Base-by-base conservation (phyloP, 768 basidiomycete genomes). In the Kondoa subrosea region DNA sequence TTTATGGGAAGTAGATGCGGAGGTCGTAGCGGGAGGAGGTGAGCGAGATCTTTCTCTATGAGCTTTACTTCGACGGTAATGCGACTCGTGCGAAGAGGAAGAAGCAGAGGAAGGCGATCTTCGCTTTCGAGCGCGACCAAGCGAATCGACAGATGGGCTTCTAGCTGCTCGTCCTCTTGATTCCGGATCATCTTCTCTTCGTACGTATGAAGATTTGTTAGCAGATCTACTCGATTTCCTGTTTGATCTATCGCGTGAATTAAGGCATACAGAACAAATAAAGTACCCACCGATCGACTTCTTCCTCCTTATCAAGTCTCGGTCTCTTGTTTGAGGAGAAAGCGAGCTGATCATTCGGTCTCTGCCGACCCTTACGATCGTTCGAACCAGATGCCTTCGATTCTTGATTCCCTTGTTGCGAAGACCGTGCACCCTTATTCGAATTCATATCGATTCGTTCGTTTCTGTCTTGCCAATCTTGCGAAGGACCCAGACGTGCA, bases 91-190 rank as follows among this genome's bases (percentile, higher is more conserved):
- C 4, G 25, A 31, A 59, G 25, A 25, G 14, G 58, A 59, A 59
- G 58, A 59, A 12, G 8, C 25, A 59, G 58, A 59, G 3, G 61
- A 63, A 33, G 61, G 30, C 27, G 61, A 63, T 3, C 58, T 4
- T 4, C 25, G 29, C 30, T 33, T 27, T 3, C 61, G 16, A 32
- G 34, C n/a, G 29, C 61, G 61, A 12, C 61, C 61, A 12, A 63
- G 29, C n/a, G 61, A 63, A 32, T 63, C 61, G 8, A 63, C 61
- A 3, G 61, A 63, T 15, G 61, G 61, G 40, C 40, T 50, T 50
- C 40, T 50, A 21, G 40, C 40, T 50, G 40, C 21, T 50, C 40
- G 8, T 50, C 40, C 40, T 50, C 40, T 8, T 50, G 40, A 21
- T 50, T 50, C 40, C 12, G 21, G 12, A 8, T 50, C 40, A 8